Evolutionary conservation across 139 green algal genomes (phyloP), one percentile per base, ranked within the genome.

Genomic region (Trebouxia sp.): DNA sequence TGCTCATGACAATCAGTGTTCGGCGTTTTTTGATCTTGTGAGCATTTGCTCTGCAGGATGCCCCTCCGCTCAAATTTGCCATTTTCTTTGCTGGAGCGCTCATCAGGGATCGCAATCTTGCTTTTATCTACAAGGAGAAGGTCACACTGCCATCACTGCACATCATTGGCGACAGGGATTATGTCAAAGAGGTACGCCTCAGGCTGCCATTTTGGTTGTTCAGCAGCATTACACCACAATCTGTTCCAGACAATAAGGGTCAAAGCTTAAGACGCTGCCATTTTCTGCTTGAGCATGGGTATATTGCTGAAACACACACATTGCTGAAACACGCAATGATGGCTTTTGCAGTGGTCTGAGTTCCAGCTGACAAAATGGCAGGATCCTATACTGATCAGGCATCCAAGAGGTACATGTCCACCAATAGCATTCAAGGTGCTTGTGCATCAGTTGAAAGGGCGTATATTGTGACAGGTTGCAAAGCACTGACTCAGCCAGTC

Each of bases 1-100:
- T n/a, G n/a, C n/a, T 82, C 17, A 65, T 83, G 14, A 83, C 26
- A 81, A 88, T 74, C 86, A 92, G 75, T 65, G 76, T 28, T n/a
- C n/a, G n/a, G n/a, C n/a, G n/a, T n/a, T n/a, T n/a, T n/a, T n/a
- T n/a, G n/a, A n/a, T n/a, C n/a, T n/a, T n/a, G n/a, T n/a, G n/a
- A n/a, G n/a, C n/a, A n/a, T n/a, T n/a, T n/a, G n/a, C n/a, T 43
- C 39, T 65, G 41, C 65, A 86, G 28, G 80, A 69, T 0, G 28
- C 80, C 24, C 81, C 88, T 20, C 81, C 17, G 8, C 66, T 93
- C 26, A 80, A 78, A 24, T 92, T 93, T 76, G 65, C 42, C 47
- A 69, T 93, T 5, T 78, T 84, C 1, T 90, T 93, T 76, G 89
- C 81, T 9, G 89, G 89, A 5, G 80, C 92, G 22, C 48, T 70